These are phyloP conservation scores for Tetrahymena thermophila DNA, from an alignment of 73 alveolate species.

Conservation along the genomic window DNA sequence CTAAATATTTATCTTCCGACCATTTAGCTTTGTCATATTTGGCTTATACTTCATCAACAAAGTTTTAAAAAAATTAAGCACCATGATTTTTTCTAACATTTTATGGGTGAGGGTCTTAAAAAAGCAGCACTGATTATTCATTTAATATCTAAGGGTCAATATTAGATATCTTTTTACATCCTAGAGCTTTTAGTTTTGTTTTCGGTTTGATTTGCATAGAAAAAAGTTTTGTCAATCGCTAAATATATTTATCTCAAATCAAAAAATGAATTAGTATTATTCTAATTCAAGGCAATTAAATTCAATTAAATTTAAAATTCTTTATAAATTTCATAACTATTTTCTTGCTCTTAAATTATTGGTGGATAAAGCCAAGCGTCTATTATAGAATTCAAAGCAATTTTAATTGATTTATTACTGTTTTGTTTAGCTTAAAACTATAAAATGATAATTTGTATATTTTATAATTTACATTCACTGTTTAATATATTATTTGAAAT, in stretches of 20 bases:
- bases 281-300: too few relatives aligned
- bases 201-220: not conserved
- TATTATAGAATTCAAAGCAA: not conserved
- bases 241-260: not conserved
- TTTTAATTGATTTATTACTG: not conserved
- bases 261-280: not conserved
- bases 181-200: not conserved
- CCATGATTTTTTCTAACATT: not conserved
- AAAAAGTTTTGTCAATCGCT: not conserved
- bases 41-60: not conserved
- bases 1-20: not conserved
- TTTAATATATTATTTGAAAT: too few relatives aligned
- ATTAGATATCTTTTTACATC: not conserved
- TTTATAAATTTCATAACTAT: not conserved
- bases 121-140: not conserved
- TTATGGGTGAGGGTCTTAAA: not conserved
- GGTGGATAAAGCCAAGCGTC: not conserved
- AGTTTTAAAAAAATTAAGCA: not conserved
- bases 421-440: not conserved
- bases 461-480: not conserved
- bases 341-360: not conserved
- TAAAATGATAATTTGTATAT: not conserved
- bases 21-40: not conserved
- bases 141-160: not conserved
- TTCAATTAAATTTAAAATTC: not conserved